Base-by-base conservation (phyloP, 176 grass and related monocot species). In the Oryza brachyantha region DNA sequence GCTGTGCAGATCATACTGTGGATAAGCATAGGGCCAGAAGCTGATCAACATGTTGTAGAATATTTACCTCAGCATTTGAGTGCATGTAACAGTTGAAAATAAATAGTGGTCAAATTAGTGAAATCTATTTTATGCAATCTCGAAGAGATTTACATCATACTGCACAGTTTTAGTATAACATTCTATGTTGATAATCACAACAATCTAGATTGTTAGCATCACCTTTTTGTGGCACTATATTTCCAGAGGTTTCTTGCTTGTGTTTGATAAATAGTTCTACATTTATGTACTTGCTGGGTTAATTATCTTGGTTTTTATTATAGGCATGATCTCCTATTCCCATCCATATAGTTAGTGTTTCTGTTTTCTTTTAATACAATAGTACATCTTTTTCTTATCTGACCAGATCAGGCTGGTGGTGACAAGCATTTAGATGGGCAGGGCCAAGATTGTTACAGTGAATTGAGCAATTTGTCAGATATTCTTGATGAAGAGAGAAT, bases 341-440 rank as follows among this genome's bases (percentile, higher is more conserved):
- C 67, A 37, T 46, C 11, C 17, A 62, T 43, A 29, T 24, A 40
- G 36, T 61, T 79, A 7, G 31, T 13, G 3, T n/a, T 79, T 74
- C 28, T 17, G 0, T 27, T 69, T 45, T 68, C 14, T 22, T 50
- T 66, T 83, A 77, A 16, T 73, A 5, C 38, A 79, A 8, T 50
- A 75, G 57, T 62, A 2, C 14, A 38, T 71, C 66, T 77, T 66
- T 31, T 21, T 81, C 25, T 52, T 52, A 52, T 52, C 64, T 34
- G 83, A 63, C 46, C 84, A 90, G 87, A 73, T 84, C 71, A 72
- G 31, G 40, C 22, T 63, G 74, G 45, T 55, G 58, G 31, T 68
- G 14, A 40, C 43, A 63, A 42, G 32, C n/a, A 65, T 72, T 50
- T 75, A n/a, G 72, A 89, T 39, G 78, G 57, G 65, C 84, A 72